Percentiles rank a stretch among this genome's conserved stretches.
Evolutionary conservation across 305 asterid species (phyloP).

Genomic region (Fraxinus velutina): DNA sequence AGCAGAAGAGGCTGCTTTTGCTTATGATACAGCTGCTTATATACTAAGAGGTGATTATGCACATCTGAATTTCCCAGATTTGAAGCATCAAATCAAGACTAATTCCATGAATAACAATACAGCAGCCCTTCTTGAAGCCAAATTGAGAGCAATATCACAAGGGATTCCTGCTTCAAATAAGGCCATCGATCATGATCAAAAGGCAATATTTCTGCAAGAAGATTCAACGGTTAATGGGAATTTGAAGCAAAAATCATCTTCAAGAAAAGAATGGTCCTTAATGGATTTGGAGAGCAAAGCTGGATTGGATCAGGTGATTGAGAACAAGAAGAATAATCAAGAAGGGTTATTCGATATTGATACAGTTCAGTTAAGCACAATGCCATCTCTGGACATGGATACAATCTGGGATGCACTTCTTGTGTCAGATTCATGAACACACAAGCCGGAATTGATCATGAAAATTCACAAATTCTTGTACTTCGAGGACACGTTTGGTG

Average conservation of each 20-base stretch:
- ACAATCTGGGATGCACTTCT: constrained; percentile 84
- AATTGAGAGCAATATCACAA: constrained; percentile 55
- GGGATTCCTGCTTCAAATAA: constrained; percentile 26
- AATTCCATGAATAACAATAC: constrained; percentile 47
- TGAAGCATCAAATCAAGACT: constrained; percentile 59
- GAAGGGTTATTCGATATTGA: constrained; percentile 26
- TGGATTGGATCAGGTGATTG: constrained; percentile 23
- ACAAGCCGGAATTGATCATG: background rate
- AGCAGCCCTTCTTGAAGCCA: constrained; percentile 74
- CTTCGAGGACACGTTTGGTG: background rate
- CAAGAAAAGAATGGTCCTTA: constrained; percentile 11
- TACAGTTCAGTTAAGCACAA: constrained; percentile 50
- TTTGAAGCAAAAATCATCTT: background rate
- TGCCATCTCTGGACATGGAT: constrained; percentile 87
- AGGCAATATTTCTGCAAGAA: background rate
- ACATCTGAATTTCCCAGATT: constrained; percentile 70
- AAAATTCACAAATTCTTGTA: background rate
- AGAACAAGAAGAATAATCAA: constrained; percentile 25
- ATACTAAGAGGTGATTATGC: constrained; percentile 77
- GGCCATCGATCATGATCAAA: background rate
- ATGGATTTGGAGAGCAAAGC: constrained; percentile 15
- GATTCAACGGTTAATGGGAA: background rate
- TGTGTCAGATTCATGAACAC: constrained; percentile 38
- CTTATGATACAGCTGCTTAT: constrained; percentile 85
- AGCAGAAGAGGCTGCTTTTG: constrained; percentile 81